A percentile compares a stretch with the other conserved stretches of the same genome.
Evolutionary conservation across 805 yeast species (phyloP).

Genomic region (Lachancea waltii): DNA sequence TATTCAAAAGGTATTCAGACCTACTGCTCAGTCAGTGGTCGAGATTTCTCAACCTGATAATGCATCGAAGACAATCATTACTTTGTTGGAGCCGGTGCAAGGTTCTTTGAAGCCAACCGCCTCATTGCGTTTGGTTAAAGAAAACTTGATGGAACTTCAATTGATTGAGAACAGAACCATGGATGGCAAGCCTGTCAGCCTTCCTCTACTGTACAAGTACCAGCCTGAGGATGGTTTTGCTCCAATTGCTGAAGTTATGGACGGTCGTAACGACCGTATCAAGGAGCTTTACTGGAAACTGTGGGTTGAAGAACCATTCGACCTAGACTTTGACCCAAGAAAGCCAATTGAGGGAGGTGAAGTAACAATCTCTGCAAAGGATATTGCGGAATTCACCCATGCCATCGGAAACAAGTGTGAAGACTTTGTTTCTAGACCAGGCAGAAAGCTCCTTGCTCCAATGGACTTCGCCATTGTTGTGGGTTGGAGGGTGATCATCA

Average conservation of each 20-base stretch:
- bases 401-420: constrained; percentile 97
- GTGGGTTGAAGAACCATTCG: constrained; percentile 76
- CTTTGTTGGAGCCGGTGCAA: constrained; percentile 63
- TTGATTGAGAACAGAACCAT: constrained; percentile 86
- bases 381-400: constrained; percentile 87
- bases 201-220: constrained; percentile 73
- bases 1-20: constrained; percentile 70
- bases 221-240: constrained; percentile 88
- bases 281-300: constrained; percentile 95
- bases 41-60: constrained; percentile 51
- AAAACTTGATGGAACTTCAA: constrained; percentile 54
- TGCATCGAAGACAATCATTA: constrained; percentile 50
- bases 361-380: constrained; percentile 62
- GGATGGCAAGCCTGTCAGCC: constrained; percentile 64
- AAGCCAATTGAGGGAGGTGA: constrained; percentile 64
- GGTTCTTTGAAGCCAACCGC: constrained; percentile 66
- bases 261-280: constrained; percentile 85
- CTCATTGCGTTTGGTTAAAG: constrained; percentile 46
- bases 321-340: constrained; percentile 60
- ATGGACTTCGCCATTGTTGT: constrained; percentile 98
- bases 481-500: constrained; percentile 97
- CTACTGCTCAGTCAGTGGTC: constrained; percentile 54
- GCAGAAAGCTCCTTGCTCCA: constrained; percentile 83
- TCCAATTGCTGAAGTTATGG: constrained; percentile 86
- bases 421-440: constrained; percentile 85